Evolutionary conservation across 1,139 yeast species (phyloP).

Genomic region (Candida labiduridarum): DNA sequence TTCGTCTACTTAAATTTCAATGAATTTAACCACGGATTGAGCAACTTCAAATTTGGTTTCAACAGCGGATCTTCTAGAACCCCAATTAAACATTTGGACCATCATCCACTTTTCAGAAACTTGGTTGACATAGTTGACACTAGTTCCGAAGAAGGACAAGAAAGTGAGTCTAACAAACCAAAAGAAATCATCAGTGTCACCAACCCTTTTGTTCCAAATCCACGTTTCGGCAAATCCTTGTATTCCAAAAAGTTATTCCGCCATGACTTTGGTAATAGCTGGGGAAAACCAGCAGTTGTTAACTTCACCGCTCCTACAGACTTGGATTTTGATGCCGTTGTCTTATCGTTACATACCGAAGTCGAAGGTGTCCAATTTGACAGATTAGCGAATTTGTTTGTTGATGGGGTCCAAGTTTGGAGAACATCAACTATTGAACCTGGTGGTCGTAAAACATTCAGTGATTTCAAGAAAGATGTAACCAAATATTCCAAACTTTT

Average conservation of each 20-base stretch:
- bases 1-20: background rate
- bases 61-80: background rate
- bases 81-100: background rate
- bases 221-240: conserved; percentile 33
- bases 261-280: conserved; percentile 40
- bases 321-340: conserved; percentile 58
- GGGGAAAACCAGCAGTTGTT: conserved; percentile 36
- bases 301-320: conserved; percentile 30
- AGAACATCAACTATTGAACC: conserved; percentile 88
- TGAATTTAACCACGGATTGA: background rate
- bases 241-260: conserved; percentile 27
- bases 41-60: background rate
- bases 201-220: conserved; percentile 31
- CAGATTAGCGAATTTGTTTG: conserved; percentile 68
- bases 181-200: conserved; percentile 29
- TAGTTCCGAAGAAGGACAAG: background rate
- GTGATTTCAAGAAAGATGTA: conserved; percentile 63
- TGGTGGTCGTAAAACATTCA: conserved; percentile 47
- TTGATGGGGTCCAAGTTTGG: conserved; percentile 75
- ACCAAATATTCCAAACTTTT: conserved; percentile 60
- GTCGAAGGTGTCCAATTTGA: conserved; percentile 76
- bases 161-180: conserved; percentile 4
- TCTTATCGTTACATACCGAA: conserved; percentile 57
- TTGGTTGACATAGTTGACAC: conserved; percentile 8
- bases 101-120: conserved; percentile 11